phyloP scores from a whole-genome alignment of 208 protist genomes.

The Blechomonas ayalai region DNA sequence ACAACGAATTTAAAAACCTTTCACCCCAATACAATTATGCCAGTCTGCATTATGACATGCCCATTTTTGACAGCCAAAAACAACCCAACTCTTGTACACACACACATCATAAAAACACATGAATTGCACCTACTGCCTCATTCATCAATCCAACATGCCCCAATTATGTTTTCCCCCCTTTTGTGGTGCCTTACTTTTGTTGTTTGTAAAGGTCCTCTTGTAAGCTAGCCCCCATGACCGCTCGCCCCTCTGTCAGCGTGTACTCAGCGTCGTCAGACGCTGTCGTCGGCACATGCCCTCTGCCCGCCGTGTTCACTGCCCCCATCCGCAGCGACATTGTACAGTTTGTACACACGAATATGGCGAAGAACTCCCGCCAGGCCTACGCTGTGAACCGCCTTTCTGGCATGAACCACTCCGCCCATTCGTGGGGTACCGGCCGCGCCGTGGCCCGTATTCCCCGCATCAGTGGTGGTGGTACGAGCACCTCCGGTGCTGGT shows the following conservation, averaged over 20 bases:
- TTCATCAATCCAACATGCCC: too few species aligned
- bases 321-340: conserved; percentile 83
- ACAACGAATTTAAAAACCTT: too few species aligned
- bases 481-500: conserved; percentile 96
- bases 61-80: too few species aligned
- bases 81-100: too few species aligned
- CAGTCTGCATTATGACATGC: too few species aligned
- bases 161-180: conserved; percentile 7
- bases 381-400: conserved; percentile 93
- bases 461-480: conserved; percentile 97
- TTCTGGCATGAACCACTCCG: conserved; percentile 96
- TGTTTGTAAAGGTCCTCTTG: conserved; percentile 2
- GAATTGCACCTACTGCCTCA: too few species aligned
- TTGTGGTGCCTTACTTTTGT: conserved; percentile 5
- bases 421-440: conserved; percentile 99
- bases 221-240: conserved; percentile 45
- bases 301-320: conserved; percentile 80
- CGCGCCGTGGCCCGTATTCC: conserved; percentile 99
- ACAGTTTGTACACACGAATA: conserved; percentile 95
- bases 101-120: too few species aligned
- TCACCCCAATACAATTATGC: too few species aligned
- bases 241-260: conserved; percentile 81
- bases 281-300: conserved; percentile 61
- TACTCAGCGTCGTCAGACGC: conserved; percentile 77
- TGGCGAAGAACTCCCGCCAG: conserved; percentile 98